Percentiles rank a stretch among this genome's conserved stretches.
phyloP scores from a whole-genome alignment of 257 asterid species.

The Solanum virginianum region DNA sequence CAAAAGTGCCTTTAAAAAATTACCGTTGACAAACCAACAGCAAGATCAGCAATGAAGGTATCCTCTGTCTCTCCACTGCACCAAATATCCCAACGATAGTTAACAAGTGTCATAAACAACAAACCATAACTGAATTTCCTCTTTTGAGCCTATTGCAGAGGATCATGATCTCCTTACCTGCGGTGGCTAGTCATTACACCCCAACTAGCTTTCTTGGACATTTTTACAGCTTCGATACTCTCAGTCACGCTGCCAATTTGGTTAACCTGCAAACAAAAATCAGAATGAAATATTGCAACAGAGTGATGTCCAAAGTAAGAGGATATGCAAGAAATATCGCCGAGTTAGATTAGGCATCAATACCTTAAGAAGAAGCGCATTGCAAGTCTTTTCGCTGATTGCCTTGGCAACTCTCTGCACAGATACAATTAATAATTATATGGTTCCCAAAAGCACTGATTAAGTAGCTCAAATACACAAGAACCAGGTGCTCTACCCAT shows the following conservation, averaged over 20 bases:
- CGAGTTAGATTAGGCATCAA: not conserved
- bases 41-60: conserved; percentile 95
- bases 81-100: not conserved
- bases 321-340: not conserved
- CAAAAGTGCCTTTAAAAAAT: not conserved
- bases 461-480: not conserved
- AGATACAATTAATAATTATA: not conserved
- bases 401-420: conserved; percentile 90
- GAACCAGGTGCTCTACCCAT: not conserved
- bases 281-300: not conserved
- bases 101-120: not conserved
- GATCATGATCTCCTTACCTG: conserved; percentile 28
- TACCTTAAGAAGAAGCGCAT: conserved; percentile 97
- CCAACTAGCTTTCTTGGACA: conserved; percentile 98
- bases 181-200: conserved; percentile 99
- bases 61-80: conserved; percentile 98
- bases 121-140: not conserved
- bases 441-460: not conserved
- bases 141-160: not conserved
- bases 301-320: not conserved
- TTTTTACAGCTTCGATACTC: conserved; percentile 93
- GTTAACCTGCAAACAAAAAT: conserved; percentile 49
- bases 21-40: conserved; percentile 96
- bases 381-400: conserved; percentile 73
- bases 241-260: conserved; percentile 97